Base-by-base conservation (phyloP, 345 rosid genomes). In the Bretschneidera sinensis region DNA sequence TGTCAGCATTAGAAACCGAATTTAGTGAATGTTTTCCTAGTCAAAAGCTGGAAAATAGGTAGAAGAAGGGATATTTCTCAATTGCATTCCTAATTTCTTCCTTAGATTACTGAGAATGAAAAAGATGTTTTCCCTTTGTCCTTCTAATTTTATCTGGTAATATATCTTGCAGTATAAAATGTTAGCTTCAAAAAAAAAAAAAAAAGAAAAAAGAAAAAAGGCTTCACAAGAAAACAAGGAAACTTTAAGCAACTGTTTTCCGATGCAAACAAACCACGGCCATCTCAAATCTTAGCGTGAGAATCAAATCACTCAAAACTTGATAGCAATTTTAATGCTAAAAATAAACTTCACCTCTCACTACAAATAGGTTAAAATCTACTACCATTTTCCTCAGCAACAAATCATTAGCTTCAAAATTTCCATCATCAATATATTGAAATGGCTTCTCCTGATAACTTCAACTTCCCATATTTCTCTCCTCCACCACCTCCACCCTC, bases 301-400 rank as follows among this genome's bases (percentile, higher is more conserved):
- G 79, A 71, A 74, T 50, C 74, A 87, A 81, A 88, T 80, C 74
- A 75, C 65, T 52, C 21, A 22, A 68, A 75, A 64, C 85, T 80
- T 78, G 54, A 54, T 55, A 34, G 63, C 58, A 60, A 65, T 75
- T 47, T 55, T 62, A 35, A 9, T 23, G 24, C 33, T 24, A 47
- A 47, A 69, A 0, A 3, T 50, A 59, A 19, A 6, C 20, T 43
- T n/a, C 18, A 63, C 28, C 55, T 28, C 17, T 33, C 60, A 48
- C 60, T 83, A 83, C 81, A 87, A 78, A 83, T 85, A 81, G 24
- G 14, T 50, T 53, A 54, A 24, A 53, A n/a, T n/a, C n/a, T 50
- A 10, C 39, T 67, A 19, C 72, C 76, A 61, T 58, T 61, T 70
- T 43, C 60, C n/a, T n/a, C n/a, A n/a, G n/a, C n/a, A n/a, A n/a